phyloP scores from a whole-genome alignment of 2,329 filamentous ascomycete species.

The Fonsecaea multimorphosa region DNA sequence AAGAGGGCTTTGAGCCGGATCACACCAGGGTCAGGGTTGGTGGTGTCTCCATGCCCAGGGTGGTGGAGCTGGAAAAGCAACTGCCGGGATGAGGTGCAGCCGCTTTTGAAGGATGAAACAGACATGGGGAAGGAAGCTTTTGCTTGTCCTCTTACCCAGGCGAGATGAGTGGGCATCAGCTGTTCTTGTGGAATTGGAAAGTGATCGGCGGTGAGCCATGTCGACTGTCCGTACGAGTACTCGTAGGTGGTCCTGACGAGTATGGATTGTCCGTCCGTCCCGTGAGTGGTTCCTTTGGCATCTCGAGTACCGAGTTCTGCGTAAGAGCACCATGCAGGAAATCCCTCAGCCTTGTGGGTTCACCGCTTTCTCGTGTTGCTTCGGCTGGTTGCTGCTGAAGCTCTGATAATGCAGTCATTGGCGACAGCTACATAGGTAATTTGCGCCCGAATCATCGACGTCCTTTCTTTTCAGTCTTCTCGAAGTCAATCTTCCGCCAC shows the following conservation, averaged over 20 bases:
- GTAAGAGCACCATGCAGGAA: background rate
- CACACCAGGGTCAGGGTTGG: slow-evolving; percentile 58
- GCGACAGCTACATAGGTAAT: background rate
- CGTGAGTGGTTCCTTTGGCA: background rate
- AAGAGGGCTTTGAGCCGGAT: slow-evolving; percentile 57
- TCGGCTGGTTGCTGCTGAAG: background rate
- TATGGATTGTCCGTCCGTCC: background rate
- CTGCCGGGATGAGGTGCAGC: slow-evolving; percentile 18
- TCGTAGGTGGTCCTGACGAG: background rate
- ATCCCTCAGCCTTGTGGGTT: background rate
- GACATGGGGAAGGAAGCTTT: background rate
- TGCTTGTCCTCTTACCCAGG: slow-evolving; percentile 6
- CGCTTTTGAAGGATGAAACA: background rate
- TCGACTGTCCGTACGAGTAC: no score
- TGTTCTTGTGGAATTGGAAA: slow-evolving; percentile 11
- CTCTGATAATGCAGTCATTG: background rate
- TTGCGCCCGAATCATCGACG: background rate
- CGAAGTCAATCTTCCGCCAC: background rate
- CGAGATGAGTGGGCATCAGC: slow-evolving; percentile 11
- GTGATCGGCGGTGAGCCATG: slow-evolving; percentile 14
- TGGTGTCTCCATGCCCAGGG: slow-evolving; percentile 45
- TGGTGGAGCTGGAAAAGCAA: slow-evolving; percentile 35
- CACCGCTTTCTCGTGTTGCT: background rate
- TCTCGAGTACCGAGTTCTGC: background rate
- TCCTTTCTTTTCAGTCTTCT: slow-evolving; percentile 6